Evolutionary conservation across 140 eudicot species (phyloP), one percentile per base, ranked within the genome.

Genomic region (Ambrosia hybrid): DNA sequence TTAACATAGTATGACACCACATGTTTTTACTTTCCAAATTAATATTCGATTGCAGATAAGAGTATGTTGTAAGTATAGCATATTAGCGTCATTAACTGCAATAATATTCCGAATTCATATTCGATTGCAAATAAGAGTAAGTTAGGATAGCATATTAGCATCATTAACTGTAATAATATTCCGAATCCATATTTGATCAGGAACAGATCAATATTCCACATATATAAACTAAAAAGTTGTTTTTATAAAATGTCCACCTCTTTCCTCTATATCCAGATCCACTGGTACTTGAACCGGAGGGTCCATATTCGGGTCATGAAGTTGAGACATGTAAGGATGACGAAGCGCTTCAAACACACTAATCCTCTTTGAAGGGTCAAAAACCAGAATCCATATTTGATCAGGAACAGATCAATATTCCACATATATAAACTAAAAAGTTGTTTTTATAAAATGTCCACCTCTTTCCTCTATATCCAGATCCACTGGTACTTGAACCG

Each of bases 351-450:
- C 97, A 39, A 82, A 72, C 17, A 91, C 97, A 43, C 97, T 83
- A 45, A 91, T 91, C 79, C 97, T 88, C 80, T 88, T 91, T 2
- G 94, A 82, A 45, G 97, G 97, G 62, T 91, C 97, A 67, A 91
- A 91, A 8, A 91, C 96, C 57, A 91, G 82, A 96, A 91, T 91
- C 78, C 88, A n/a, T n/a, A n/a, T n/a, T n/a, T n/a, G n/a, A n/a
- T n/a, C n/a, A n/a, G n/a, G n/a, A n/a, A n/a, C n/a, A n/a, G n/a
- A n/a, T n/a, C n/a, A n/a, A n/a, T n/a, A n/a, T n/a, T n/a, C n/a
- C n/a, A n/a, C n/a, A n/a, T n/a, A n/a, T n/a, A n/a, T n/a, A n/a
- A n/a, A n/a, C n/a, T n/a, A n/a, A n/a, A n/a, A n/a, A n/a, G n/a
- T n/a, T n/a, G n/a, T n/a, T n/a, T n/a, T n/a, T n/a, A n/a, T n/a